Evolutionary conservation across 2,329 filamentous ascomycete species (phyloP), one percentile per base, ranked within the genome.

Genomic region (Xylaria sp.): DNA sequence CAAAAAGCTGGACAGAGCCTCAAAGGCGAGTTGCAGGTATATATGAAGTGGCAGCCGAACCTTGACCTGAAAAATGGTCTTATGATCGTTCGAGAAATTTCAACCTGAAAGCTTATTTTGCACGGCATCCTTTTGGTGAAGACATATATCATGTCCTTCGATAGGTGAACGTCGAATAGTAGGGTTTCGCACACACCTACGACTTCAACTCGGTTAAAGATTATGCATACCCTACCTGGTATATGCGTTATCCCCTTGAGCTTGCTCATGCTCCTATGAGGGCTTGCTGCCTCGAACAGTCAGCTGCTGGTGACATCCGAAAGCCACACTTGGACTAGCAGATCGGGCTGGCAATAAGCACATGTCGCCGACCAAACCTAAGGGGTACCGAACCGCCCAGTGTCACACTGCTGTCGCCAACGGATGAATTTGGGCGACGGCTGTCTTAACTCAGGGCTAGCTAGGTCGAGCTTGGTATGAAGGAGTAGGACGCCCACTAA

Each of bases 21-120:
- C 59, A 63, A 38, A 46, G 17, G 28, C 51, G 26, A 7, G 26
- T 48, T 38, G 56, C 42, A 49, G 40, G 40, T 62, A 70, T 68
- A 70, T 71, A 70, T 68, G 49, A 63, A 60, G 44, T 57, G 65
- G 65, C 56, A 63, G 46, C 59, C 68, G 28, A 42, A 33, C 65
- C 64, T 65, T 40, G 44, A 63, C 51, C 36, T 59, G 33, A 15
- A n/a, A 66, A 60, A 13, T 65, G 61, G 59, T 28, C 62, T 70
- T 40, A 68, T 68, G 17, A 68, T 68, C 62, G 49, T 68, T 70
- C 65, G 65, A 68, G 42, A 9, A 44, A 31, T 65, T 59, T 56
- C 49, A 26, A 26, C 40, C 23, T 23, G 56, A 40, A n/a, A 60
- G 17, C 38, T 58, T 26, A 59, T 44, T 11, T 48, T 20, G 44